A percentile compares a stretch with the other conserved stretches of the same genome.
These are phyloP conservation scores for Capsicum rhomboideum DNA, from an alignment of 257 asterid species.

Conservation along the genomic window DNA sequence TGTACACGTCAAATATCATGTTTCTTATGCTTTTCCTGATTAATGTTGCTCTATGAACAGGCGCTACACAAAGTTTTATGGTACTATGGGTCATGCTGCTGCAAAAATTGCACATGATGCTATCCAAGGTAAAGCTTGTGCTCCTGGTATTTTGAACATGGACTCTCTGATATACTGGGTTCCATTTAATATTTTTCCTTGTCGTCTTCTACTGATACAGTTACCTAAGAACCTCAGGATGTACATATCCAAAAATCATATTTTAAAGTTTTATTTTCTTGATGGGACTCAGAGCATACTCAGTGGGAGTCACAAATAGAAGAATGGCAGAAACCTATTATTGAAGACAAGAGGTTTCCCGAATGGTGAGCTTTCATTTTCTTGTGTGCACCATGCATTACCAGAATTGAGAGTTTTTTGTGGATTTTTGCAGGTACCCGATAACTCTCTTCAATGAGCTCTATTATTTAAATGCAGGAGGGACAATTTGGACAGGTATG, in stretches of 20 bases:
- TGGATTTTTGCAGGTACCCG: conserved; percentile 65
- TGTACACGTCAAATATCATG: neutral
- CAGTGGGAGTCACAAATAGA: conserved; percentile 88
- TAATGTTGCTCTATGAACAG: conserved; percentile 31
- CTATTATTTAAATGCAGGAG: conserved; percentile 88
- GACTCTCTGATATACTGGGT: neutral
- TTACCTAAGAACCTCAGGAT: neutral
- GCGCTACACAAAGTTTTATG: conserved; percentile 85
- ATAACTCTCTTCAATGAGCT: conserved; percentile 91
- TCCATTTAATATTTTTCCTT: neutral
- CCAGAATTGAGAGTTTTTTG: conserved; percentile 10
- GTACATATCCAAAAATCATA: neutral
- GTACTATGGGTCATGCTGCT: conserved; percentile 55
- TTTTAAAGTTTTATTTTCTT: neutral
- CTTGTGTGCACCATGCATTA: neutral
- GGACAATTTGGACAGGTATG: conserved; percentile 93
- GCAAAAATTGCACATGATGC: conserved; percentile 79
- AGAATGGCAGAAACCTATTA: conserved; percentile 90
- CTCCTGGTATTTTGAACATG: neutral
- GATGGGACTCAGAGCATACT: conserved; percentile 39
- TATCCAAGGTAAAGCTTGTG: conserved; percentile 48
- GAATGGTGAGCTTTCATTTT: conserved; percentile 55
- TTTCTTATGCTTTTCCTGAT: conserved; percentile 11
- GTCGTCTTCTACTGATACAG: neutral
- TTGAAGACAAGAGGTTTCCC: conserved; percentile 84